Evolutionary conservation across 1,284 basidiomycete species (phyloP), one percentile per base, ranked within the genome.

Genomic region (Ceratobasidium papillatum): DNA sequence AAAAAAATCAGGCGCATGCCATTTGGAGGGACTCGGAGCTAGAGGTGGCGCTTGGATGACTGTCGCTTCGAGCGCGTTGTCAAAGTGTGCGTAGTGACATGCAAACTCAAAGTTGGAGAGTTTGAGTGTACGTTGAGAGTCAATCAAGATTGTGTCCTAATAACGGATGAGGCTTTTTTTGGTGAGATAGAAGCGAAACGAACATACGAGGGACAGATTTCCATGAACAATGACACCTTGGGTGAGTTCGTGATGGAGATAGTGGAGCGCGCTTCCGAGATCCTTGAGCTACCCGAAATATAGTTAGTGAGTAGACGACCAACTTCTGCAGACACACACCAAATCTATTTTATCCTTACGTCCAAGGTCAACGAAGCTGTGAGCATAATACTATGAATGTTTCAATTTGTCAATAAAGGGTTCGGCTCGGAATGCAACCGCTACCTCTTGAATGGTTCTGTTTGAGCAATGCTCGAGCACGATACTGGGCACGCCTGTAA

Each of bases 1-100:
- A 43, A 69, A 69, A 9, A 69, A 38, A 25, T 59, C 66, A 1
- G 66, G 66, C 1, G 66, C 66, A 47, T 69, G 66, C 66, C 66
- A 69, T 12, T 54, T 34, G 3, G 52, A 43, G 1, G 66, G 66
- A 14, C 45, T 54, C n/a, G 41, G 27, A 5, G 66, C 52, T 11
- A 69, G n/a, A 12, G 38, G 66, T 2, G 66, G 66, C 0, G 30
- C 22, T 12, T 54, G 59, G 12, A 69, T 25, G 2, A 69, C 22
- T 43, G 38, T 52, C 4, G 66, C 66, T 47, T 45, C 36, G 8
- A 47, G 30, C 4, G 38, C 43, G 8, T 61, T 59, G 22, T 71
- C 56, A 14, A 25, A 14, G 43, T 59, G 68, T 41, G 58, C 54
- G 19, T 71, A 71, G 12, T 71, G 68, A 14, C 68, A 71, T 25